Evolutionary conservation across 257 asterid species (phyloP), one percentile per base, ranked within the genome.

Genomic region (Solanum pinnatisectum): DNA sequence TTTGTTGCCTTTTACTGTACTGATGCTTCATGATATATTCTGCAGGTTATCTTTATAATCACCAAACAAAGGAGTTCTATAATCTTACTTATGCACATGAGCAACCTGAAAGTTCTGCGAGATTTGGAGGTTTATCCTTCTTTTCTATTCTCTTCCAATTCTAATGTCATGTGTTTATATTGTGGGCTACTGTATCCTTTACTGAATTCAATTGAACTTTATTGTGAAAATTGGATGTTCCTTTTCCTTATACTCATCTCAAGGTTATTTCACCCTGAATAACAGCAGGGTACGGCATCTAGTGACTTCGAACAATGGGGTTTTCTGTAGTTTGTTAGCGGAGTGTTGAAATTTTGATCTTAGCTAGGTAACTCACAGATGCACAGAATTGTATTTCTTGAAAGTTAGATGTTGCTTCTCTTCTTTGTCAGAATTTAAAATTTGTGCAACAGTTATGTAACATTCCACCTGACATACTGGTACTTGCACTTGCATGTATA

Each of bases 21-120:
- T 81, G 37, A 82, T 35, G 32, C 27, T 73, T 67, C 52, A 27
- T 49, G 89, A 70, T 59, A 86, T 68, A 20, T 89, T 88, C 77
- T 91, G 94, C 96, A 97, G 99, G 99, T 89, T 94, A 97, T 92
- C 98, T 97, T 67, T 97, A 92, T 91, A 97, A 96, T 93, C 96
- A 94, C 90, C 99, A 97, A 89, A 97, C 99, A 25, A 95, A 94
- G 91, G 99, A 97, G 94, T 95, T 95, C 92, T 95, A 95, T 85
- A 96, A 97, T 93, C 98, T 97, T 87, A 97, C 99, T 70, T 94
- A 94, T 89, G 99, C 99, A 81, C 99, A 93, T 27, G 96, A 96
- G 93, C 99, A 96, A 91, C 99, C 99, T 37, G 98, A 94, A 93
- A 95, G 93, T 90, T 94, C 98, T 88, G 95, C 98, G 44, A 94